phyloP scores from a whole-genome alignment of 2,329 filamentous ascomycete genomes.

The Epichloe amarillans region DNA sequence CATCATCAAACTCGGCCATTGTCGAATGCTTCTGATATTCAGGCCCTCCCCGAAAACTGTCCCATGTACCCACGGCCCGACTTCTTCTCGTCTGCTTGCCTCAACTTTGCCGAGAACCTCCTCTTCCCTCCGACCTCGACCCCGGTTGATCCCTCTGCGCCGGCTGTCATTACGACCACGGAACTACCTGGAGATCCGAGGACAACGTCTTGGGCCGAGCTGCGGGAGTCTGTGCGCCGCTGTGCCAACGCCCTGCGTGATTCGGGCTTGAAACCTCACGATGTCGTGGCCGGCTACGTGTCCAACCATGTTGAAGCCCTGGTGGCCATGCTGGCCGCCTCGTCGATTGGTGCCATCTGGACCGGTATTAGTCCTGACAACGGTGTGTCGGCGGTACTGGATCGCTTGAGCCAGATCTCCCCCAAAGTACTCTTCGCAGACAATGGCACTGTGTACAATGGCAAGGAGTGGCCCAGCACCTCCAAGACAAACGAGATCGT shows the following conservation, averaged over 20 bases:
- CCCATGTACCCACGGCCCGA: slow-evolving; percentile 75
- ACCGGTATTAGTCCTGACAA: slow-evolving; percentile 88
- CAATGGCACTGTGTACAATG: slow-evolving; percentile 82
- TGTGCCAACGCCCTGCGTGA: slow-evolving; percentile 60
- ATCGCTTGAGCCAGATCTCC: slow-evolving; percentile 78
- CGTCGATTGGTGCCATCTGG: slow-evolving; percentile 79
- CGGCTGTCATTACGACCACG: slow-evolving; percentile 69
- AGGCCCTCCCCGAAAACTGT: slow-evolving; percentile 55
- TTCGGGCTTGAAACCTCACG: slow-evolving; percentile 42
- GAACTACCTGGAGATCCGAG: slow-evolving; percentile 51
- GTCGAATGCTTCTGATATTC: background rate
- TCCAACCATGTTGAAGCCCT: slow-evolving; percentile 83
- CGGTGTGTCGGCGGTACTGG: slow-evolving; percentile 79
- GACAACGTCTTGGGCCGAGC: slow-evolving; percentile 57
- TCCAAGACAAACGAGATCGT: slow-evolving; percentile 70
- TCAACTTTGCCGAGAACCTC: slow-evolving; percentile 94
- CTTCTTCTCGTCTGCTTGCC: slow-evolving; percentile 65
- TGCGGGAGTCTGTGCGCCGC: slow-evolving; percentile 62
- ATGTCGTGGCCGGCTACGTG: slow-evolving; percentile 60
- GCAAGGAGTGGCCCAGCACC: slow-evolving; percentile 70
- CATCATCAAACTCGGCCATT: background rate
- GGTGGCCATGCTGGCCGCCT: slow-evolving; percentile 74
- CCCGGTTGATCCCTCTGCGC: slow-evolving; percentile 36
- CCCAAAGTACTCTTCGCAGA: slow-evolving; percentile 77
- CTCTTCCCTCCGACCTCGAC: slow-evolving; percentile 52